Conservation (phyloP, 2,329 filamentous ascomycete species). For the Paraconiothyrium brasiliense region DNA sequence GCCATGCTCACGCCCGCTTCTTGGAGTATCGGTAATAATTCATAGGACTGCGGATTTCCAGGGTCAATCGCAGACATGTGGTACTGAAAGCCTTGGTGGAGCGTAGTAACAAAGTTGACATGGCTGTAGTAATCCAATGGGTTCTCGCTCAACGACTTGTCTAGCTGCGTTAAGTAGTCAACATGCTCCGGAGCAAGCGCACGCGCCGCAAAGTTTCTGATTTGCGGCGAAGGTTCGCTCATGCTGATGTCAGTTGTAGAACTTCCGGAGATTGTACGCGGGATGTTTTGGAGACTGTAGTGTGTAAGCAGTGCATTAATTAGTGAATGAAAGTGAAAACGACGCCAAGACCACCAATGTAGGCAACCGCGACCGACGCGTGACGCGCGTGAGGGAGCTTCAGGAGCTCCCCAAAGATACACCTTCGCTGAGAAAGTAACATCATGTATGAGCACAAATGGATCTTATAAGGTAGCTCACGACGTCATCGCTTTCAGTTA, state of each 20-base stretch:
- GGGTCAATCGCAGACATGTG: conserved; percentile 46
- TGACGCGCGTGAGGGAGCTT: background rate
- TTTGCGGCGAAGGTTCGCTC: conserved; percentile 56
- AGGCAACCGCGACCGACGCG: conserved; percentile 30
- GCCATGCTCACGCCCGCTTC: conserved; percentile 67
- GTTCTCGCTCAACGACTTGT: conserved; percentile 55
- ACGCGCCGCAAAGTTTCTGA: conserved; percentile 54
- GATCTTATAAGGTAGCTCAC: background rate
- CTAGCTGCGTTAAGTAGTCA: conserved; percentile 55
- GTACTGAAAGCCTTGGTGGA: conserved; percentile 59
- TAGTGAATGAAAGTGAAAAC: conserved; percentile 23
- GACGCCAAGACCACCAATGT: conserved; percentile 21
- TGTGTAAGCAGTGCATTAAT: conserved; percentile 3
- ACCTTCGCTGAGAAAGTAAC: background rate
- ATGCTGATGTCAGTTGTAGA: conserved; percentile 58
- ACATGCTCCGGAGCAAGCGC: conserved; percentile 56
- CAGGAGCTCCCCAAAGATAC: background rate
- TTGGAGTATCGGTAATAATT: conserved; percentile 56
- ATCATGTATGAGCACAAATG: too few species aligned
- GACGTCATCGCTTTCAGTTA: background rate
- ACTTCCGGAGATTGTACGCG: conserved; percentile 53
- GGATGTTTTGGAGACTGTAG: conserved; percentile 41
- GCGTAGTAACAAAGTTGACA: conserved; percentile 57
- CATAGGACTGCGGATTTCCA: conserved; percentile 53
- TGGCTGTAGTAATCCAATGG: conserved; percentile 61